Evolutionary conservation across 2,329 filamentous ascomycete species (phyloP), one percentile per base, ranked within the genome.

Genomic region (Akanthomyces uredinophilus): DNA sequence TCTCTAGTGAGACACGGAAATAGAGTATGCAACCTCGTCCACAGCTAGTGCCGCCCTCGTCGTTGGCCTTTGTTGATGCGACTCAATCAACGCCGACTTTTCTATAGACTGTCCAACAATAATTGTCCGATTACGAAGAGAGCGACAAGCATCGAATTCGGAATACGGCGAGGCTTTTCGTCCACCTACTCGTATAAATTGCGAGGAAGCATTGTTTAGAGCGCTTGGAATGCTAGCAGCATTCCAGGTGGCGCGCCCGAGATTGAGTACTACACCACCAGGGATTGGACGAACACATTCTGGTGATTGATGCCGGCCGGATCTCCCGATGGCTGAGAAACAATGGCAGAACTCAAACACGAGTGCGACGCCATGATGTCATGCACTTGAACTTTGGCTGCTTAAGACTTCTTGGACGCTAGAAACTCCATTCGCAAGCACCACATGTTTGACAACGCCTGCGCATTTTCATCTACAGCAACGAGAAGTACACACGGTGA

Each of bases 401-500:
- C 16, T 27, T 10, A 18, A 6, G 13, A 14, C 16, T 11, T 13
- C 4, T 37, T 57, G 32, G 20, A n/a, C 37, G 18, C 24, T 16
- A 7, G 22, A 24, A 20, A 4, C n/a, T 44, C 14, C 37, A 32
- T 22, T 20, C 32, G 11, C 14, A 44, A 14, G 41, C 6, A 44
- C 4, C 11, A 11, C 22, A 37, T 11, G n/a, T 20, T 44, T 24
- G 24, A 22, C 13, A 68, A 63, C 72, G 41, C 6, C 16, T 7
- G 14, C 8, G 13, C 11, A 47, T 47, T 2, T 27, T 16, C 44
- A 39, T 39, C 10, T 16, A 39, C 13, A 10, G 13, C 37, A 39
- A 16, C 4, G 11, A 24, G 10, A 46, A 22, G 22, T 13, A 20
- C 4, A 20, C 27, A 35, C 18, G n/a, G 27, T 51, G 49, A 51